Conservation (phyloP, 169 alveolate genomes). For the Plasmodium knowlesi region DNA sequence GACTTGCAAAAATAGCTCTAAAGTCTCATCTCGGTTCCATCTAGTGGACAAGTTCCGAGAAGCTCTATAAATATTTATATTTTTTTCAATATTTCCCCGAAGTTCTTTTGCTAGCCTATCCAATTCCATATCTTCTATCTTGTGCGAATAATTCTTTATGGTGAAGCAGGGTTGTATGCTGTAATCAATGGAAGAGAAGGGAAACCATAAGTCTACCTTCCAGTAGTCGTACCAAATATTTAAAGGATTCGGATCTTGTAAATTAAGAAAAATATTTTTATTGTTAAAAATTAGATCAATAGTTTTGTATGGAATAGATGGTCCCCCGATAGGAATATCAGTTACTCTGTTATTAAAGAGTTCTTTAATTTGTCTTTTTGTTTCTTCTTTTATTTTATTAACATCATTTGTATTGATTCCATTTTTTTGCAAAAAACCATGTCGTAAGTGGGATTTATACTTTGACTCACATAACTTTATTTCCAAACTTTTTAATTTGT, state of each 20-base stretch:
- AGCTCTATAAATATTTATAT: slow-evolving; percentile 81
- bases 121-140: slow-evolving; percentile 78
- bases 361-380: slow-evolving; percentile 73
- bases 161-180: slow-evolving; percentile 49
- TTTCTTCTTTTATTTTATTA: slow-evolving; percentile 44
- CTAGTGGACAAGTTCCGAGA: slow-evolving; percentile 88
- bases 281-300: slow-evolving; percentile 85
- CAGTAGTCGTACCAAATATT: slow-evolving; percentile 82
- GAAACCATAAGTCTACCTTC: slow-evolving; percentile 82
- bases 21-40: slow-evolving; percentile 85
- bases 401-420: slow-evolving; percentile 16
- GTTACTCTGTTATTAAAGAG: slow-evolving; percentile 62
- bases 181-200: slow-evolving; percentile 76
- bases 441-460: slow-evolving; percentile 45
- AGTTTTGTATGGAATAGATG: slow-evolving; percentile 82
- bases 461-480: slow-evolving; percentile 46
- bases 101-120: slow-evolving; percentile 77
- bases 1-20: slow-evolving; percentile 81
- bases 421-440: slow-evolving; percentile 28
- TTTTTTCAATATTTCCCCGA: slow-evolving; percentile 75
- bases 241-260: slow-evolving; percentile 83
- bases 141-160: slow-evolving; percentile 67
- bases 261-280: slow-evolving; percentile 83
- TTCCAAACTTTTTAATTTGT: slow-evolving; percentile 42
- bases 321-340: slow-evolving; percentile 40